Evolutionary conservation across 75 land plant species (phyloP).

Genomic region (Isoetes taiwanensis): DNA sequence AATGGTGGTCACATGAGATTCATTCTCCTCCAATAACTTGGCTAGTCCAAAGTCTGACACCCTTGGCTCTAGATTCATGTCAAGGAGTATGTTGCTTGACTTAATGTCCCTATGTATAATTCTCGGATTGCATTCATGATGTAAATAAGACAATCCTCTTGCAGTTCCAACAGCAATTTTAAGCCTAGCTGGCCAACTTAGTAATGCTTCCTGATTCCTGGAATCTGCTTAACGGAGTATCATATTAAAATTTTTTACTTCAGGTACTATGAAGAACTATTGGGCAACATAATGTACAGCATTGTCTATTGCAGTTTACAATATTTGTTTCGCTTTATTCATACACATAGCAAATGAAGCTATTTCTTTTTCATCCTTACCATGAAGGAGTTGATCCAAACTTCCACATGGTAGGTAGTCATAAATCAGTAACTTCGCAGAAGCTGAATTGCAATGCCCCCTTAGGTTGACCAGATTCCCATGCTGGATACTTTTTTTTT

Average conservation of each 20-base stretch:
- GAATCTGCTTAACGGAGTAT: neutral
- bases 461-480: neutral
- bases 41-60: conserved; percentile 1
- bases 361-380: neutral
- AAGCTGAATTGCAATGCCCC: neutral
- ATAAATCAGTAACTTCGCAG: neutral
- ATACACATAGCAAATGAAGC: neutral
- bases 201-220: neutral
- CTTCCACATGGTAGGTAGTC: neutral
- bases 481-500: conserved; percentile 1
- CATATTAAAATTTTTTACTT: no score
- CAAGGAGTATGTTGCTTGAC: conserved; percentile 8
- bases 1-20: neutral
- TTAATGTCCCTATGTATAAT: neutral
- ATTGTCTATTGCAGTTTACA: neutral
- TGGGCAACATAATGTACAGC: neutral
- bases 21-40: conserved; percentile 2
- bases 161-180: neutral
- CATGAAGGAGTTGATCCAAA: conserved; percentile 1
- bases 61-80: neutral
- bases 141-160: neutral
- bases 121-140: neutral
- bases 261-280: no score
- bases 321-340: neutral
- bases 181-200: neutral